Conservation (phyloP, 352 stramenopile species). For the Globisporangium yorkense region DNA sequence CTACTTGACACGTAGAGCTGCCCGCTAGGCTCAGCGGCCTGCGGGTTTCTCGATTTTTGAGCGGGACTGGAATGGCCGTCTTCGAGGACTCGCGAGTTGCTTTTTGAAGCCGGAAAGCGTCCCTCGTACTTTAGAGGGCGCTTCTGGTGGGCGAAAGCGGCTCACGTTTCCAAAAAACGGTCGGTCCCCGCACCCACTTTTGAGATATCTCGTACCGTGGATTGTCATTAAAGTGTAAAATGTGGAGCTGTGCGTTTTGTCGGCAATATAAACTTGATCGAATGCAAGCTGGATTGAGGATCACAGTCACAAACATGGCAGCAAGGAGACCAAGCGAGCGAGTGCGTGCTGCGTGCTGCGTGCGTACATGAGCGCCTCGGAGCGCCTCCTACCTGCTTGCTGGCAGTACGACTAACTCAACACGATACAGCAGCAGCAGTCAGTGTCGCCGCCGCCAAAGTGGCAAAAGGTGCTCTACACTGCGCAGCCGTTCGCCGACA, state of each 20-base stretch:
- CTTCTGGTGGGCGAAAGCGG: background rate
- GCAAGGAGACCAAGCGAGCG: too few relatives aligned
- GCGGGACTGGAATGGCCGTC: slow-evolving; percentile 71
- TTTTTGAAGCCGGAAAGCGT: slow-evolving; percentile 1
- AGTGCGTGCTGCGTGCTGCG: too few relatives aligned
- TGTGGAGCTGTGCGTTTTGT: too few relatives aligned
- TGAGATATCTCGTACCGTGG: background rate
- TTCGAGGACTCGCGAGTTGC: background rate
- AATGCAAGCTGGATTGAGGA: too few relatives aligned
- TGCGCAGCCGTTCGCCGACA: slow-evolving; percentile 85
- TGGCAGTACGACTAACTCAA: background rate
- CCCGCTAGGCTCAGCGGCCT: slow-evolving; percentile 38
- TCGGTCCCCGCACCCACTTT: slow-evolving; percentile 35
- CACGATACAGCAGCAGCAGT: background rate
- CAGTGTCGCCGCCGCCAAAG: background rate
- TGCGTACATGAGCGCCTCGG: too few relatives aligned
- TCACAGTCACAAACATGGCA: too few relatives aligned
- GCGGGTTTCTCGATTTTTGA: slow-evolving; percentile 55
- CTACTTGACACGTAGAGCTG: slow-evolving; percentile 83
- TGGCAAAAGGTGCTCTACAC: slow-evolving; percentile 90
- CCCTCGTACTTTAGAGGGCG: slow-evolving; percentile 36
- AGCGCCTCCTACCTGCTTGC: too few relatives aligned
- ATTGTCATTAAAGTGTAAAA: background rate
- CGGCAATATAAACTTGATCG: too few relatives aligned
- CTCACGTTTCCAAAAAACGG: slow-evolving; percentile 26